Base-by-base conservation (phyloP, 108 stramenopile species). In the Cyclotella choctawhatcheeana region DNA sequence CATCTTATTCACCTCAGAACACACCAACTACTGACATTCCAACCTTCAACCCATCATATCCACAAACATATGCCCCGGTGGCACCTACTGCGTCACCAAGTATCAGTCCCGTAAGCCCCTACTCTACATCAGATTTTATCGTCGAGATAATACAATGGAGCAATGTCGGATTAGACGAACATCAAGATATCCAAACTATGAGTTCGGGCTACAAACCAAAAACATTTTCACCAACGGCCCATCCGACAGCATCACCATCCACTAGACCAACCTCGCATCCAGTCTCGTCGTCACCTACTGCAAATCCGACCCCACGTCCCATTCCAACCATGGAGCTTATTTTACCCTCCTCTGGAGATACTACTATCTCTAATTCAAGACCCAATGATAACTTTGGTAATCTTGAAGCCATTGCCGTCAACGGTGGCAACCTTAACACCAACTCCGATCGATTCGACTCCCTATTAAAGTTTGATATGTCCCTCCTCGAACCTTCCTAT, bases 391-490 rank as follows among this genome's bases (percentile, higher is more conserved):
- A 40, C 59, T 60, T 60, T 35, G 33, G 35, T 20, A 24, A 18
- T 2, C 21, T 40, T 20, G 35, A 60, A 60, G 59, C 59, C 1
- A 40, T 60, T 6, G 59, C 59, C 20, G 20, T 60, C 34, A 37
- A 59, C 34, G 58, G 58, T 21, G 59, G 59, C 6, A 60, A 29
- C 25, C 16, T 29, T 35, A 40, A 60, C 12, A 24, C 35, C 13
- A 21, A 35, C 33, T 13, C 7, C 17, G 59, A 60, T 40, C 33
- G 37, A 40, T 60, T 60, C 59, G 59, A 60, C 21, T 37, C 59
- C 5, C 13, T 60, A 29, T 21, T 60, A 1, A 37, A 37, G 13
- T 60, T 60, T 12, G 59, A 60, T 60, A 6, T 60, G 5, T 60
- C 59, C 12, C 21, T 60, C 13, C 6, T 60, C 3, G 59, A 60